These are phyloP conservation scores for Asterochloris erici DNA, from an alignment of 139 green algal species.

Conservation along the genomic window DNA sequence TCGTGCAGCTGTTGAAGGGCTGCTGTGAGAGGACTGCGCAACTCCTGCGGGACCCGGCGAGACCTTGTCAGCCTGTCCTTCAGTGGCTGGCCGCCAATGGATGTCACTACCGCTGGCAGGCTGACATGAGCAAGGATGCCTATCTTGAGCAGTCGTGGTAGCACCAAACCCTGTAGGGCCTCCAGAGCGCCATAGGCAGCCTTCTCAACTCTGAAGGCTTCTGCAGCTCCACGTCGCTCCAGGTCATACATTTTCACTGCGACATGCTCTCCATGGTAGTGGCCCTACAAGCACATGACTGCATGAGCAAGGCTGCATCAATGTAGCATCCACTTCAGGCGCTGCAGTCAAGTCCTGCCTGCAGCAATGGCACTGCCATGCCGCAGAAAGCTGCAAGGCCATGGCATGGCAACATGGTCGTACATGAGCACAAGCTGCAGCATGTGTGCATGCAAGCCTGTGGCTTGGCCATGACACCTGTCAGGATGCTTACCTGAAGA, in stretches of 20 bases:
- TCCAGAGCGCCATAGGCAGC: neutral
- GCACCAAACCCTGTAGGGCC: neutral
- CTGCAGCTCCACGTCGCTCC: neutral
- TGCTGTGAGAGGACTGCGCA: too few relatives aligned
- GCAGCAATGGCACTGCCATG: too few relatives aligned
- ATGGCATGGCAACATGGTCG: neutral
- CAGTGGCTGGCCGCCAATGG: neutral
- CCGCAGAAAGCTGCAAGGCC: neutral
- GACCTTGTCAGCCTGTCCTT: neutral
- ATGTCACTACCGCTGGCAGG: slow-evolving; percentile 5
- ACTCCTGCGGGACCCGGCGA: too few relatives aligned
- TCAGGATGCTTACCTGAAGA: slow-evolving; percentile 2
- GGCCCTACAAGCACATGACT: neutral
- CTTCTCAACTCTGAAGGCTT: slow-evolving; percentile 5
- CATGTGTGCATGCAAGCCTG: neutral
- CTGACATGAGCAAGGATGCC: neutral
- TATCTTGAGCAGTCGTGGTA: neutral
- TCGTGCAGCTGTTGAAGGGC: neutral
- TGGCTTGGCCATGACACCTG: too few relatives aligned
- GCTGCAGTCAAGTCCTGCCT: neutral
- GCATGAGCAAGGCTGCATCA: neutral
- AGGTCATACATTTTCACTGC: slow-evolving; percentile 16
- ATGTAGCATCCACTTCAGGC: neutral
- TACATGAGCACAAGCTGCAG: neutral
- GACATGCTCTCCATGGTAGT: neutral